Base-by-base conservation (phyloP, 345 rosid genomes). In the Hibiscus trionum region DNA sequence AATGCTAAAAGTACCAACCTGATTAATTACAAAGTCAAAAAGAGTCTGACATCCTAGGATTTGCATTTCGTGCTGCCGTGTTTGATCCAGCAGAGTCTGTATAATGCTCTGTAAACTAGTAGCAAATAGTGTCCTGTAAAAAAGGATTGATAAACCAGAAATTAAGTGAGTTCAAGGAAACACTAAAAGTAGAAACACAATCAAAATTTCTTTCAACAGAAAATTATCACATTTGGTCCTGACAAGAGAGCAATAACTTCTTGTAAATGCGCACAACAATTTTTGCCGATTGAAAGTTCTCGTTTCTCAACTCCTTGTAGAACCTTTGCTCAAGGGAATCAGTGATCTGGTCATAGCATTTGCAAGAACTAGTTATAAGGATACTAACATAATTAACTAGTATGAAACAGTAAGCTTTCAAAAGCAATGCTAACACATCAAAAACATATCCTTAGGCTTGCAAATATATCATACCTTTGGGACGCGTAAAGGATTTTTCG, bases 301-400 rank as follows among this genome's bases (percentile, higher is more conserved):
- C 94, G 74, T 80, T 87, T 82, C 98, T 87, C 82, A 95, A 70
- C 79, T 95, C 99, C 87, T 90, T 95, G 94, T 92, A 95, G 80
- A 93, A 95, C 82, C 91, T 90, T 82, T 95, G 97, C 82, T 95
- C 99, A n/a, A 95, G 90, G 64, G 93, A 78, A 73, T 70, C 75
- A 61, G 93, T 83, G 75, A 95, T 95, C 99, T 95, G 94, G 29
- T 60, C 72, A 77, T 50, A 69, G 62, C 74, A 81, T 69, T 50
- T 24, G 71, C 74, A 71, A 16, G 53, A 63, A 75, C 52, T 15
- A 1, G 21, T 46, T 44, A 46, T 46, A 31, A 70, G 58, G 47
- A 67, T 5, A 17, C 44, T 7, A 14, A 65, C 33, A 44, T 5
- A 11, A 42, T 2, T 19, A 42, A 42, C 31, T 19, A 44, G 11